These are phyloP conservation scores for Lecanicillium sp. DNA, from an alignment of 2,329 filamentous ascomycete genomes.

Conservation along the genomic window DNA sequence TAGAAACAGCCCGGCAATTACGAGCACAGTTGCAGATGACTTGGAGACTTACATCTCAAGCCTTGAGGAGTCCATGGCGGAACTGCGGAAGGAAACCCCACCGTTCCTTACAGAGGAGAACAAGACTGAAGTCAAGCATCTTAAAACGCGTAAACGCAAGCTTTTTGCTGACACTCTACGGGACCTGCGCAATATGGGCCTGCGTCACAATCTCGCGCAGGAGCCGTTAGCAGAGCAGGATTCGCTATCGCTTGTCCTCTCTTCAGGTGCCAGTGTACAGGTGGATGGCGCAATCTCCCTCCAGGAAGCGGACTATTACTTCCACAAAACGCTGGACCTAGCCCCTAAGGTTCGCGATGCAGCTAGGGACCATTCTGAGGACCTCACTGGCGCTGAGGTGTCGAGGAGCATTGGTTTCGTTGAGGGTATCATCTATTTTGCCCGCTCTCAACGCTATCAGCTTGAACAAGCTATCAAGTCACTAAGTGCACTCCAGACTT, in stretches of 20 bases:
- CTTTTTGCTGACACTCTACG: conserved; percentile 85
- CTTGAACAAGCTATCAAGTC: conserved; percentile 32
- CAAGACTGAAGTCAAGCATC: conserved; percentile 72
- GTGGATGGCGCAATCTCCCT: conserved; percentile 14
- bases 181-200: conserved; percentile 77
- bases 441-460: conserved; percentile 49
- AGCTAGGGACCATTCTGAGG: conserved; percentile 68
- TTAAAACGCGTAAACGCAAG: conserved; percentile 84
- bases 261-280: conserved; percentile 38
- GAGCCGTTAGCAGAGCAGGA: conserved; percentile 66
- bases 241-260: conserved; percentile 61
- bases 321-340: conserved; percentile 71
- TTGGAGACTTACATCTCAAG: conserved; percentile 62
- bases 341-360: conserved; percentile 59
- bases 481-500: conserved; percentile 28
- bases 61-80: conserved; percentile 57
- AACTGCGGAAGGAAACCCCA: conserved; percentile 79
- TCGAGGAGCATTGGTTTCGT: conserved; percentile 72
- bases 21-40: conserved; percentile 47
- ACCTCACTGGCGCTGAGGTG: conserved; percentile 74
- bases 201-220: conserved; percentile 72
- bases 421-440: conserved; percentile 72
- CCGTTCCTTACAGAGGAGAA: conserved; percentile 77
- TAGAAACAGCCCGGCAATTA: conserved; percentile 40
- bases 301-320: conserved; percentile 55